Evolutionary conservation across 257 asterid species (phyloP), one percentile per base, ranked within the genome.

Genomic region (Scutellaria baicalensis): DNA sequence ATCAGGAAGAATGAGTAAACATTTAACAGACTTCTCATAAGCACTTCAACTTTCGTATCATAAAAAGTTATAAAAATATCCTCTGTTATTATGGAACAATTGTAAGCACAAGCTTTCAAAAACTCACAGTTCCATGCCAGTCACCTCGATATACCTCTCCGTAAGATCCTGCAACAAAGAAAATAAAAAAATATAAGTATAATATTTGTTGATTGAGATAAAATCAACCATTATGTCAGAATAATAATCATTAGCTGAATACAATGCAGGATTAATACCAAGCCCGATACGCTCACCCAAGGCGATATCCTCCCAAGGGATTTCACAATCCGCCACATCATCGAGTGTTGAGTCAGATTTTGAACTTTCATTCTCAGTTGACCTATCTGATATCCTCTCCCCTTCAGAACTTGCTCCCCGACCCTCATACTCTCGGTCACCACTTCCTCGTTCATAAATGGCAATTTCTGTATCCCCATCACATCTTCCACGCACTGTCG

Each of bases 281-380:
- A 93, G 96, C 71, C 98, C 98, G 69, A 93, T 93, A 82, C 98
- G 98, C 87, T 90, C 98, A 64, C 98, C 98, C 94, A 93, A 78
- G 84, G 88, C 31, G 80, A 93, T 88, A 68, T 93, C 97, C 78
- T 93, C 98, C 95, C 87, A 87, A 2, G 87, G 94, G 64, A 93
- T 90, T 81, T 93, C 98, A 81, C 98, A 90, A 58, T 93, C 98
- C 42, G 98, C 93, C 44, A 93, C 98, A 66, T 93, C 97, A 77
- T 93, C 97, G 45, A 93, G 84, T 40, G 83, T 58, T n/a, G 66
- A 82, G 36, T 89, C 97, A 40, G 98, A 89, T 83, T 83, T 90
- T 13, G 91, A 59, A 78, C 96, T 88, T 44, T 87, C 95, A 49
- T 83, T 85, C 69, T 82, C 87, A 6, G 85, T 84, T 33, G 95